Evolutionary conservation across 73 alveolate species (phyloP).

Genomic region (Paramecium bursaria): DNA sequence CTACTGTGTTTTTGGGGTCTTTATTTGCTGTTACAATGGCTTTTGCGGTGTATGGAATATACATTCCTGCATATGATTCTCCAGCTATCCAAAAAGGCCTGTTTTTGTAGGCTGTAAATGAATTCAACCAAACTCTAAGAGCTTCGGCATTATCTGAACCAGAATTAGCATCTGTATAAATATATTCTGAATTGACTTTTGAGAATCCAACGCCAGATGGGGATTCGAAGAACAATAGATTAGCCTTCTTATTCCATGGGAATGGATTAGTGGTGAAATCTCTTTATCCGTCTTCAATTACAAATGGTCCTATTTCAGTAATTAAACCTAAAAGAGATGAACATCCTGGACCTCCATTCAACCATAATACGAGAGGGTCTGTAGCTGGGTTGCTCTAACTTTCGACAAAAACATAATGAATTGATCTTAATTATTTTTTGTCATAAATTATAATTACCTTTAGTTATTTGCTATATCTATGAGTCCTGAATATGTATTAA

Average conservation of each 20-base stretch:
- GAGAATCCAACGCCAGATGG: slow-evolving; percentile 98
- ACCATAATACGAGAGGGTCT: slow-evolving; percentile 86
- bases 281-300: slow-evolving; percentile 73
- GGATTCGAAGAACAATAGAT: slow-evolving; percentile 86
- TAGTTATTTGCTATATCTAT: not conserved
- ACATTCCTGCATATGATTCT: slow-evolving; percentile 95
- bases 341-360: slow-evolving; percentile 97
- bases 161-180: slow-evolving; percentile 57
- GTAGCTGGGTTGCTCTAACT: slow-evolving; percentile 78
- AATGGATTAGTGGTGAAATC: slow-evolving; percentile 78
- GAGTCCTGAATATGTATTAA: slow-evolving; percentile 40
- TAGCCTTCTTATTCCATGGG: slow-evolving; percentile 92
- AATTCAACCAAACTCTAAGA: slow-evolving; percentile 47
- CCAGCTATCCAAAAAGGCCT: slow-evolving; percentile 89
- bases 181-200: not conserved
- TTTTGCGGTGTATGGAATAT: slow-evolving; percentile 85
- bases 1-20: not conserved
- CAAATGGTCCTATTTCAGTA: slow-evolving; percentile 90
- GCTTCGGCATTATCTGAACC: slow-evolving; percentile 68
- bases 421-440: slow-evolving; percentile 14
- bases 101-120: slow-evolving; percentile 74
- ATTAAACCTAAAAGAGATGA: slow-evolving; percentile 85
- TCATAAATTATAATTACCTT: slow-evolving; percentile 46
- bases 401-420: slow-evolving; percentile 77
- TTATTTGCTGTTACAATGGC: slow-evolving; percentile 34